These are phyloP conservation scores for Meripilus lineatus DNA, from an alignment of 1,284 basidiomycete genomes.

Conservation along the genomic window DNA sequence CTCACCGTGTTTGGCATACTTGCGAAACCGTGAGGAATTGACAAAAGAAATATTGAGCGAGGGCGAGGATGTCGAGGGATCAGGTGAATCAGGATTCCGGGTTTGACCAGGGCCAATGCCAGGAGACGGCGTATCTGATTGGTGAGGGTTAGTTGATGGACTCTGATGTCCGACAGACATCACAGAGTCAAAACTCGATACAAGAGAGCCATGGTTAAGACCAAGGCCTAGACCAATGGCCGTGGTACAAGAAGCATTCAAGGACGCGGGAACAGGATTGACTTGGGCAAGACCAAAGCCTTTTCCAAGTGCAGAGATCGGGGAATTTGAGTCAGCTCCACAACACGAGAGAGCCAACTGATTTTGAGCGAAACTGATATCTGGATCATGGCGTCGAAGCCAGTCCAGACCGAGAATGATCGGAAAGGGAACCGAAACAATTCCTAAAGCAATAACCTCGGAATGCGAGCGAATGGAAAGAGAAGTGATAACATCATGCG, in stretches of 20 bases:
- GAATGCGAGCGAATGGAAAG: slow-evolving; percentile 22
- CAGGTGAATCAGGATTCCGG: neutral
- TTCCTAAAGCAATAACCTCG: slow-evolving; percentile 12
- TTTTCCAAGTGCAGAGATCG: slow-evolving; percentile 6
- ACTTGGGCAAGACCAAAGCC: slow-evolving; percentile 14
- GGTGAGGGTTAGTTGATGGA: no score
- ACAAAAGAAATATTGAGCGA: neutral
- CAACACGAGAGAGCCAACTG: slow-evolving; percentile 24
- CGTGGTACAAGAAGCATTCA: slow-evolving; percentile 3
- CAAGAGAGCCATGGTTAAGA: slow-evolving; percentile 10
- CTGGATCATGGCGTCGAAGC: slow-evolving; percentile 8
- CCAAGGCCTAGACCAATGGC: slow-evolving; percentile 14
- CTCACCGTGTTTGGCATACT: no score
- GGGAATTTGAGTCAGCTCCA: slow-evolving; percentile 27
- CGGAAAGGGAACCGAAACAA: slow-evolving; percentile 20
- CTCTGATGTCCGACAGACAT: no score
- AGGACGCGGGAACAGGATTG: neutral
- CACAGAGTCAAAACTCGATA: no score
- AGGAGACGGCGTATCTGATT: no score
- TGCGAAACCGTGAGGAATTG: neutral
- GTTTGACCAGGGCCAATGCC: neutral
- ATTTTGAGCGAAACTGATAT: neutral
- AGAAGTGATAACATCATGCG: slow-evolving; percentile 28
- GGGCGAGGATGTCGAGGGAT: neutral
- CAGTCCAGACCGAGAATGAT: slow-evolving; percentile 9